phyloP scores from a whole-genome alignment of 148 eudicot genomes.

The Silene conica region DNA sequence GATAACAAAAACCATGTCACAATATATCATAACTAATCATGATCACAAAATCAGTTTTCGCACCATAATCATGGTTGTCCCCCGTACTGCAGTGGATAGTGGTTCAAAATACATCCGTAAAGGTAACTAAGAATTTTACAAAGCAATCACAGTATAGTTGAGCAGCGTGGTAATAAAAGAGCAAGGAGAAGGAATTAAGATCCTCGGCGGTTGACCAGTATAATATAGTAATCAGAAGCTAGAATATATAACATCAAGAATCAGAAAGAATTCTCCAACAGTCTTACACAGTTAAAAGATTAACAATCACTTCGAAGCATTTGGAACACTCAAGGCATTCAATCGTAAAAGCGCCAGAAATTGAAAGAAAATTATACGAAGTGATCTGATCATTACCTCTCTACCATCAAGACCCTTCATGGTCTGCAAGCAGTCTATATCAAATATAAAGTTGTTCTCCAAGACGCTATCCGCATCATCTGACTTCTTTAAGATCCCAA shows the following conservation, averaged over 20 bases:
- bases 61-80: not conserved
- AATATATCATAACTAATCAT: not conserved
- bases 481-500: constrained; percentile 39
- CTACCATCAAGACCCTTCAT: constrained; percentile 59
- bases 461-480: constrained; percentile 43
- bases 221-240: not conserved
- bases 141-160: not conserved
- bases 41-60: not conserved
- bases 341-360: not conserved
- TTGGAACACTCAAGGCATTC: no score
- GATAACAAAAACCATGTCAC: not conserved
- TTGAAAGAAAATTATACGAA: not conserved
- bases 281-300: no score
- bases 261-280: no score
- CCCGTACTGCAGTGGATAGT: not conserved
- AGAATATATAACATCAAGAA: not conserved
- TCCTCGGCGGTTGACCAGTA: not conserved
- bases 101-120: not conserved
- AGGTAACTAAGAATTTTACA: not conserved
- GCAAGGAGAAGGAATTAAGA: not conserved
- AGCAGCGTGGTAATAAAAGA: not conserved
- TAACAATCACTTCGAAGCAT: no score
- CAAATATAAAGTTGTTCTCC: constrained; percentile 46
- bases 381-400: constrained; percentile 33
- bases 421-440: constrained; percentile 55